Conservation (phyloP, 176 grass and related monocot genomes). For the Hyparrhenia diplandra region DNA sequence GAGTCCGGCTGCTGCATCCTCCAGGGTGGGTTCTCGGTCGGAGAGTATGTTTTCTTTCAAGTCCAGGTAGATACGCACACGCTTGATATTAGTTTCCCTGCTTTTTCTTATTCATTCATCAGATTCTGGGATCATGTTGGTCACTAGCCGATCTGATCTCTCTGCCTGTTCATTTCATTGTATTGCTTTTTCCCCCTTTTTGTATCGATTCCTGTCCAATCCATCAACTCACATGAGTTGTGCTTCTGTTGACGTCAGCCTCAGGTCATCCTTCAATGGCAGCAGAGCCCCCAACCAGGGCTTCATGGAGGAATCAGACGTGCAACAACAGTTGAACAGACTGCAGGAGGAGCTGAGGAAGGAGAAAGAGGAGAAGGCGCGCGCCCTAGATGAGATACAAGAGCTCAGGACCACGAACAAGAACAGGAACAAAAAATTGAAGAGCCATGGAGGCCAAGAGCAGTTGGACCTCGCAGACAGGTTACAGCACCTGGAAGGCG, state of each 20-base stretch:
- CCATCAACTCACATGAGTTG: slow-evolving; percentile 25
- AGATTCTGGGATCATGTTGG: background rate
- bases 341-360: slow-evolving; percentile 66
- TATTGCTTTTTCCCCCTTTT: background rate
- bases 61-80: slow-evolving; percentile 41
- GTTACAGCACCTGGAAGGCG: slow-evolving; percentile 46
- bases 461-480: slow-evolving; percentile 32
- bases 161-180: background rate
- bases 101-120: background rate
- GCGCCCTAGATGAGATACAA: slow-evolving; percentile 44
- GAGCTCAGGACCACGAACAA: slow-evolving; percentile 38
- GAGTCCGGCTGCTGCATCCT: background rate
- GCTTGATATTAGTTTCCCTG: background rate
- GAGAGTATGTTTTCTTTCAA: slow-evolving; percentile 63
- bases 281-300: background rate
- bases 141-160: slow-evolving; percentile 15
- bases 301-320: slow-evolving; percentile 29
- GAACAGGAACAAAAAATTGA: slow-evolving; percentile 27
- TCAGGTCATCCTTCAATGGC: slow-evolving; percentile 25
- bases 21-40: background rate
- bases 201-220: slow-evolving; percentile 20
- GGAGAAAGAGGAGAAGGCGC: slow-evolving; percentile 55
- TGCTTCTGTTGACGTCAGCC: slow-evolving; percentile 6
- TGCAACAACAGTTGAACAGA: slow-evolving; percentile 45
- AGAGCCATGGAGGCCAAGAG: slow-evolving; percentile 20